Conservation (phyloP, 179 eudicot species). For the Vitellaria paradoxa region DNA sequence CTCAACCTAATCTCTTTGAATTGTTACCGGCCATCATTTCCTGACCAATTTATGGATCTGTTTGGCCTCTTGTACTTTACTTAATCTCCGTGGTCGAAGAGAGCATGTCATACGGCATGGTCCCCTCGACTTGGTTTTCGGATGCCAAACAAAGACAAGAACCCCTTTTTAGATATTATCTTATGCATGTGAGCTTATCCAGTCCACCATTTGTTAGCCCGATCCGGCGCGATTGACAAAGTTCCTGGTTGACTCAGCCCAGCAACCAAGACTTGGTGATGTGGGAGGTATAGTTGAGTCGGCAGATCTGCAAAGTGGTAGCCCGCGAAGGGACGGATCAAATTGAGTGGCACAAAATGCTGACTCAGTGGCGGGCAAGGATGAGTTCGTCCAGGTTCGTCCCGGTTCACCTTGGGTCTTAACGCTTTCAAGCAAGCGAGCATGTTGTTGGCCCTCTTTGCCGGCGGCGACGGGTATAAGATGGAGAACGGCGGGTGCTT, state of each 20-base stretch:
- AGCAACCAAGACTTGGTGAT: constrained; percentile 55
- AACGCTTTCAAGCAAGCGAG: constrained; percentile 86
- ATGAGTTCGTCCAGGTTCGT: constrained; percentile 55
- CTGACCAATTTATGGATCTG: no score
- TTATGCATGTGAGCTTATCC: no score
- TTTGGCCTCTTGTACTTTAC: no score
- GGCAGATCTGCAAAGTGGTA: constrained; percentile 92
- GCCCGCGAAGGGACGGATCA: constrained; percentile 80
- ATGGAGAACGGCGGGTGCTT: constrained; percentile 83
- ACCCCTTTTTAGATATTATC: no score
- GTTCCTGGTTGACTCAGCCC: constrained; percentile 43
- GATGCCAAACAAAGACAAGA: no score
- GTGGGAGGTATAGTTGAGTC: constrained; percentile 79
- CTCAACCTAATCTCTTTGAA: no score
- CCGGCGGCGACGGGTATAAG: constrained; percentile 79
- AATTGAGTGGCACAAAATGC: constrained; percentile 78
- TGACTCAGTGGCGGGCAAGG: constrained; percentile 67
- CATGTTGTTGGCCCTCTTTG: constrained; percentile 57
- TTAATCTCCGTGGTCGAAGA: no score
- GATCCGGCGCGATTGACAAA: constrained; percentile 64
- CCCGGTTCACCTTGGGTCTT: constrained; percentile 76
- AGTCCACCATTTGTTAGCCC: constrained; percentile 55
- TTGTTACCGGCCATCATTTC: no score
- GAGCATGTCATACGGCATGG: no score
- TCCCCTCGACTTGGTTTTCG: no score